phyloP scores from a whole-genome alignment of 140 eudicot genomes.

The Ambrosia hybrid region DNA sequence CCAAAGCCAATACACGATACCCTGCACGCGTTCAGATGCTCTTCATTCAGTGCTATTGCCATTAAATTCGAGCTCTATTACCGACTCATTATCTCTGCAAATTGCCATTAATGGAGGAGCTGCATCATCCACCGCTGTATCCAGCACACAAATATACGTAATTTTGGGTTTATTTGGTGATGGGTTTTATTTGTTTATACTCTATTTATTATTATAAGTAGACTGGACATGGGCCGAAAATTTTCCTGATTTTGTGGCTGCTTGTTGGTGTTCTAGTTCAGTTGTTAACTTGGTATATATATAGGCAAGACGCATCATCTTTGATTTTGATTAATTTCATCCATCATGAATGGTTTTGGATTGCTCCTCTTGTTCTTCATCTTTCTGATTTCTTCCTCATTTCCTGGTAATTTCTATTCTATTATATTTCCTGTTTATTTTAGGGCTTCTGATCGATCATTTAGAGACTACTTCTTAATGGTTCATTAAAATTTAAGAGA shows the following conservation, averaged over 20 bases:
- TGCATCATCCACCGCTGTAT: constrained; percentile 24
- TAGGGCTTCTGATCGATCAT: too few species aligned
- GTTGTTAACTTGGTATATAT: constrained; percentile 4
- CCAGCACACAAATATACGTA: constrained; percentile 10
- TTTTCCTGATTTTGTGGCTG: constrained; percentile 34
- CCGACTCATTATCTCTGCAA: constrained; percentile 18
- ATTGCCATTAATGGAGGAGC: not conserved
- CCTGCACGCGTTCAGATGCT: not conserved
- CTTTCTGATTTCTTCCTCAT: constrained; percentile 29
- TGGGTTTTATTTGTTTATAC: constrained; percentile 9
- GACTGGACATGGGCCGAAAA: not conserved
- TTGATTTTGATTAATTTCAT: too few species aligned
- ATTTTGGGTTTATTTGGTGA: constrained; percentile 2
- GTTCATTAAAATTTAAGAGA: too few species aligned
- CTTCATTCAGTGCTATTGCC: not conserved
- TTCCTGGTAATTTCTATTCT: constrained; percentile 26
- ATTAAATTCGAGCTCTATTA: constrained; percentile 19
- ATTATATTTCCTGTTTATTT: too few species aligned
- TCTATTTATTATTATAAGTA: not conserved
- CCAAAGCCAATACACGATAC: not conserved
- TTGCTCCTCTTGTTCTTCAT: constrained; percentile 44
- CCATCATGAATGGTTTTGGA: constrained; percentile 63
- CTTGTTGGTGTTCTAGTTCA: constrained; percentile 28
- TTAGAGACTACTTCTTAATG: too few species aligned
- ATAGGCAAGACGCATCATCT: not conserved